Conservation (phyloP, 176 grass and related monocot genomes). For the Oryza australiensis region DNA sequence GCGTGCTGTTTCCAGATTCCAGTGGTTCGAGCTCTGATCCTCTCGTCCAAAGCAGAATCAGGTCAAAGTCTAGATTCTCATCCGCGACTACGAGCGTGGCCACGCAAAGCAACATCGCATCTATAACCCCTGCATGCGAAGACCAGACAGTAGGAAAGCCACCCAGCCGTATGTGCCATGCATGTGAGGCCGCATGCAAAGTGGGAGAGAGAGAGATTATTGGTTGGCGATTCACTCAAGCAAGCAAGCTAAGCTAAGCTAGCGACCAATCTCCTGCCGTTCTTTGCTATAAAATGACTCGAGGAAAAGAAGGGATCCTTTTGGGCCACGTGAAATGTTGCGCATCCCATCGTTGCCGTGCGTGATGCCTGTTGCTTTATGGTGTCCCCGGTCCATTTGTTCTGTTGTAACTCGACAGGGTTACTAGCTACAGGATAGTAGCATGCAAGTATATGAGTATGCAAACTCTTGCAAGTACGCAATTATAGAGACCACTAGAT, state of each 20-base stretch:
- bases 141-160: background rate
- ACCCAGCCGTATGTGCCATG: too few relatives aligned
- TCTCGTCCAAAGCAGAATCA: constrained; percentile 30
- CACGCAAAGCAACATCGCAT: background rate
- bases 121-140: background rate
- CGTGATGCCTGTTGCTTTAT: background rate
- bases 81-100: background rate
- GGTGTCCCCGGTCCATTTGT: background rate
- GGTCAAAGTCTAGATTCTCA: constrained; percentile 42
- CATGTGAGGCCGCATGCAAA: constrained; percentile 3
- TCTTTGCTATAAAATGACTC: constrained; percentile 52
- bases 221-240: background rate
- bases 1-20: constrained; percentile 32
- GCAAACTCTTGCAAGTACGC: constrained; percentile 17
- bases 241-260: background rate
- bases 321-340: constrained; percentile 45
- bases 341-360: background rate
- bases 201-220: background rate
- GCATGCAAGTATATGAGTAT: background rate
- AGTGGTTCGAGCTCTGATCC: background rate
- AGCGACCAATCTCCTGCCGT: constrained; percentile 23
- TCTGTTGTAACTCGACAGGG: constrained; percentile 11
- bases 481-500: constrained; percentile 20
- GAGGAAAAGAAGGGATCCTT: constrained; percentile 37
- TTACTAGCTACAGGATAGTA: background rate